Conservation (phyloP, 1,284 basidiomycete species). For the Hymenochaete sp. region DNA sequence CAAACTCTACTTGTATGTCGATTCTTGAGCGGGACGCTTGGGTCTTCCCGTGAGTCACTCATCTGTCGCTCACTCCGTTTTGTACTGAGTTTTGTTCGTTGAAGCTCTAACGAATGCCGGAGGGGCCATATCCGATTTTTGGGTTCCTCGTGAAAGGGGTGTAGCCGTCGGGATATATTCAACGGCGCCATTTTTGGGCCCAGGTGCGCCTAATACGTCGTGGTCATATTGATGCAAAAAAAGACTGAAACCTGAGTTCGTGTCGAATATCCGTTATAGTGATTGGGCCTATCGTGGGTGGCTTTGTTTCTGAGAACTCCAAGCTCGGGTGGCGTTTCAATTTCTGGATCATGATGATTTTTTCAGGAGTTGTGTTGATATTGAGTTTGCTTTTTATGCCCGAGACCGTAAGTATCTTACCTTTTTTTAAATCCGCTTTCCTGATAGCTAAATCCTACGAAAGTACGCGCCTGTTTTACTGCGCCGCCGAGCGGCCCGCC, state of each 20-base stretch:
- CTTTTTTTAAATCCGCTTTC: neutral
- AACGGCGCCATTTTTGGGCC: conserved; percentile 64
- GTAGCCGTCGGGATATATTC: conserved; percentile 54
- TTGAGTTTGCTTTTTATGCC: conserved; percentile 39
- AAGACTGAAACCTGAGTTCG: conserved; percentile 1
- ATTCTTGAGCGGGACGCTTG: conserved; percentile 51
- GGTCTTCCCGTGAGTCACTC: conserved; percentile 41
- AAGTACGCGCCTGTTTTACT: conserved; percentile 64
- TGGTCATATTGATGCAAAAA: no score
- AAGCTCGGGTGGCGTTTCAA: conserved; percentile 57
- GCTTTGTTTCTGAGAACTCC: conserved; percentile 44
- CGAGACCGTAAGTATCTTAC: conserved; percentile 35
- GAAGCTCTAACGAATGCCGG: conserved; percentile 53
- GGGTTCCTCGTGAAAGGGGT: conserved; percentile 48
- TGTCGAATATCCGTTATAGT: conserved; percentile 27
- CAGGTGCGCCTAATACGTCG: conserved; percentile 31
- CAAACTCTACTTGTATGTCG: conserved; percentile 52
- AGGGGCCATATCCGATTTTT: conserved; percentile 54
- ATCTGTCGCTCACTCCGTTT: neutral
- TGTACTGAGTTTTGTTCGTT: neutral
- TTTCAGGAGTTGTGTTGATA: conserved; percentile 41
- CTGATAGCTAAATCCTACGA: neutral
- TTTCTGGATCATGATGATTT: conserved; percentile 64
- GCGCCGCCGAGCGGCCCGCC: conserved; percentile 43
- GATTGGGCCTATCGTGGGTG: conserved; percentile 57